These are phyloP conservation scores for Russula brevipes DNA, from an alignment of 768 basidiomycete genomes.

Conservation along the genomic window DNA sequence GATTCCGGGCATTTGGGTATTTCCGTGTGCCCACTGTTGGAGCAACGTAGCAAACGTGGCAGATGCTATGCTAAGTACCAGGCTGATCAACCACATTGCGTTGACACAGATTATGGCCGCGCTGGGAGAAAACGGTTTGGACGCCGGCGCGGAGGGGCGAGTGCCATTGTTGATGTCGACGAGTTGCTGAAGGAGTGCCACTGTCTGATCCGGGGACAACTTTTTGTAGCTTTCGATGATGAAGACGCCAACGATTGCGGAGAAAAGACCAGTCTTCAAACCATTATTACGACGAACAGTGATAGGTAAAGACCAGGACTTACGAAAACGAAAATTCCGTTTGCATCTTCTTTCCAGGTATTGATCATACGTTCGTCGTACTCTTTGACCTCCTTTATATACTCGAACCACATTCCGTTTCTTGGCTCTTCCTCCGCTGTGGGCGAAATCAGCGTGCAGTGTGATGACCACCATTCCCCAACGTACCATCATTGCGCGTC, in stretches of 20 bases:
- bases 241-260: background rate
- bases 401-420: background rate
- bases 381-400: background rate
- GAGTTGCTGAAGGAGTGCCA: background rate
- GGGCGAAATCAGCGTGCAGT: background rate
- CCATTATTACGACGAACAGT: background rate
- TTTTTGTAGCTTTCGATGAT: background rate
- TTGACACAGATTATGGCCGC: conserved; percentile 11
- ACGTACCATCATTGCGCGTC: too few relatives aligned
- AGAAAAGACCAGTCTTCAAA: background rate
- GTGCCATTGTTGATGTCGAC: background rate
- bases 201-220: too few relatives aligned
- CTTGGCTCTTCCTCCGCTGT: background rate
- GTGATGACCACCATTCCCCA: too few relatives aligned
- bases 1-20: conserved; percentile 5
- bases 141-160: background rate
- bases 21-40: conserved; percentile 16
- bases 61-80: conserved; percentile 15
- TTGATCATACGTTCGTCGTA: background rate
- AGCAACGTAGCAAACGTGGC: conserved; percentile 15
- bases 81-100: conserved; percentile 17
- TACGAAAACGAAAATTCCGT: background rate
- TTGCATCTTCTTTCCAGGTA: background rate
- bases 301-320: background rate
- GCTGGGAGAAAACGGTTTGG: background rate